Evolutionary conservation across 2,329 filamentous ascomycete genomes (phyloP).

Genomic region (Penicillium sp.): DNA sequence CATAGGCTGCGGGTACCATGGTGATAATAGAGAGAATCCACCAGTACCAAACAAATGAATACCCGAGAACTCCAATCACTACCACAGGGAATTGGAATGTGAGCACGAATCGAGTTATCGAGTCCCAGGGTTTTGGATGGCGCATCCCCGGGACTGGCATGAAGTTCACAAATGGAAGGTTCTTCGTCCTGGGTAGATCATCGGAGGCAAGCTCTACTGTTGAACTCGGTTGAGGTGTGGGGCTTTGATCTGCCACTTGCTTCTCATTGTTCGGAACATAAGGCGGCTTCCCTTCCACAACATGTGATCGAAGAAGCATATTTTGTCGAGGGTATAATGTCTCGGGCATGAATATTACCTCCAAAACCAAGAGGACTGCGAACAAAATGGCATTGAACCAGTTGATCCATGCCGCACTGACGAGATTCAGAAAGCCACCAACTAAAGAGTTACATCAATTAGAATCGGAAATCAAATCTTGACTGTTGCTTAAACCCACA

Average conservation of each 20-base stretch:
- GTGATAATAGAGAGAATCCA: conserved; percentile 56
- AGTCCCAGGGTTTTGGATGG: conserved; percentile 52
- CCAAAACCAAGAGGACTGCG: conserved; percentile 47
- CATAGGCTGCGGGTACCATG: conserved; percentile 53
- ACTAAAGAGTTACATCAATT: conserved; percentile 27
- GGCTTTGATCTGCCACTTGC: conserved; percentile 3
- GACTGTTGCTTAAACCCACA: conserved; percentile 28
- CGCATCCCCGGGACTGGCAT: conserved; percentile 50
- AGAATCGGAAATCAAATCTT: neutral
- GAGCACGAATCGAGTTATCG: conserved; percentile 46
- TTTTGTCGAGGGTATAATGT: conserved; percentile 55
- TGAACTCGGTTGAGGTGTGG: conserved; percentile 4
- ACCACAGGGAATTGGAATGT: conserved; percentile 50
- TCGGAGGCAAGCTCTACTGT: conserved; percentile 1
- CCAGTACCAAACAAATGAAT: conserved; percentile 58
- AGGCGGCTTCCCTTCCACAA: neutral
- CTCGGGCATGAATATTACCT: conserved; percentile 54
- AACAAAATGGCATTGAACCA: conserved; percentile 57
- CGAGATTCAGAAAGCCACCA: conserved; percentile 52
- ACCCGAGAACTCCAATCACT: conserved; percentile 47
- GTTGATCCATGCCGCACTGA: conserved; percentile 52
- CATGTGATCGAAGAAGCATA: conserved; percentile 42
- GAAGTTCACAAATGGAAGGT: conserved; percentile 47
- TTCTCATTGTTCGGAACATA: conserved; percentile 28
- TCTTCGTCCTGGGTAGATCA: conserved; percentile 40